Evolutionary conservation across 306 rosid species (phyloP).

Genomic region (Citrullus amarus): DNA sequence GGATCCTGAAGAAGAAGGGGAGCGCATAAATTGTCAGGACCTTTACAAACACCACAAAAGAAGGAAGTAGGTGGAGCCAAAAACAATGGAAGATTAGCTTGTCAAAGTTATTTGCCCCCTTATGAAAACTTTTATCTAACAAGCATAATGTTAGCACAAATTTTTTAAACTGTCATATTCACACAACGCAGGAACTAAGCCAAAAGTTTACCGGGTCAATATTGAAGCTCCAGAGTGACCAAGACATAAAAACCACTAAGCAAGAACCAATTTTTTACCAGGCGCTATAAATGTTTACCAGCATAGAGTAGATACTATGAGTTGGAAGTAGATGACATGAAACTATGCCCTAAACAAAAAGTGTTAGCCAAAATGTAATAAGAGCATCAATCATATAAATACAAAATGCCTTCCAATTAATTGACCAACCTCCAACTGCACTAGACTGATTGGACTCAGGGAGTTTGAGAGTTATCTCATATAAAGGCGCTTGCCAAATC

Average conservation of each 20-base stretch:
- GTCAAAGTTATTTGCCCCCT: not conserved
- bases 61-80: not conserved
- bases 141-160: not conserved
- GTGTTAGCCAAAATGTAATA: not conserved
- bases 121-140: not conserved
- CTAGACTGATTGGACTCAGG: not conserved
- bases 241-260: too few species aligned
- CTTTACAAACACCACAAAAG: not conserved
- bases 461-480: constrained; percentile 46
- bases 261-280: too few species aligned
- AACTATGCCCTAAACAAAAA: not conserved
- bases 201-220: not conserved
- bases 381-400: not conserved
- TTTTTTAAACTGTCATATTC: not conserved
- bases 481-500: constrained; percentile 44
- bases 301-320: too few species aligned
- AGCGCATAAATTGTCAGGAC: not conserved
- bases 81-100: not conserved
- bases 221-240: not conserved
- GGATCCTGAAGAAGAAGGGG: constrained; percentile 30
- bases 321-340: too few species aligned
- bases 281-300: too few species aligned
- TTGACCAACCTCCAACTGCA: constrained; percentile 36
- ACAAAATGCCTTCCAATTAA: not conserved
- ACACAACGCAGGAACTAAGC: not conserved